phyloP scores from a whole-genome alignment of 352 stramenopile species.

The Globisporangium carolinianum region DNA sequence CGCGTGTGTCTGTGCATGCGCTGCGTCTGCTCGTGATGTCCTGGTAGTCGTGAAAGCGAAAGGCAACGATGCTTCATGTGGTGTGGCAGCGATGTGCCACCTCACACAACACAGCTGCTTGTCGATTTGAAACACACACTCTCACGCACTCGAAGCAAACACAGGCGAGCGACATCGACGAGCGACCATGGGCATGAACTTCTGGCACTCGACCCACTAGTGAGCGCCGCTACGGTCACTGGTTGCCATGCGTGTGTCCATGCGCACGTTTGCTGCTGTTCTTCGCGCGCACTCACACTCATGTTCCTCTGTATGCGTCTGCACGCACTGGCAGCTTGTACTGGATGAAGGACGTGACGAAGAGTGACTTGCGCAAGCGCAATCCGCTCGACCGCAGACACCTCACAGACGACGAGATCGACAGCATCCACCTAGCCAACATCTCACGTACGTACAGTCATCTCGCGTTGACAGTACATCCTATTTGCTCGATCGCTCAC shows the following conservation, averaged over 20 bases:
- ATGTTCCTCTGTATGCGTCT: background rate
- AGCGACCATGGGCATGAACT: conserved; percentile 75
- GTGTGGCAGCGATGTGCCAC: too few relatives aligned
- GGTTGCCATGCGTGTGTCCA: conserved; percentile 1
- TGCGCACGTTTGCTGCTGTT: too few relatives aligned
- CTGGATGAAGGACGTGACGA: conserved; percentile 86
- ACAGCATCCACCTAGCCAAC: conserved; percentile 86
- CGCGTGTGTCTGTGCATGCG: too few relatives aligned
- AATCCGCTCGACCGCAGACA: conserved; percentile 73
- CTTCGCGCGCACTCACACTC: background rate
- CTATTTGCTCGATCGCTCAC: background rate
- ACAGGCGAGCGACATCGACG: background rate
- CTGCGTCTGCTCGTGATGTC: too few relatives aligned
- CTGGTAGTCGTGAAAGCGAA: too few relatives aligned
- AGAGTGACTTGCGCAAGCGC: conserved; percentile 65
- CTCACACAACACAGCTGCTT: too few relatives aligned
- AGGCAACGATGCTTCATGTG: too few relatives aligned
- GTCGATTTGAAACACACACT: too few relatives aligned
- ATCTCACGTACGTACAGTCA: conserved; percentile 50
- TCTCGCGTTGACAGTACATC: background rate
- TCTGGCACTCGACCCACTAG: conserved; percentile 90
- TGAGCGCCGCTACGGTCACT: conserved; percentile 20
- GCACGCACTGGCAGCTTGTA: conserved; percentile 42
- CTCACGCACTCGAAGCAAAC: background rate
- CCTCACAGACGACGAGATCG: conserved; percentile 77